These are phyloP conservation scores for Podila epigama DNA, from an alignment of 192 early-diverging fungal genomes.

Conservation along the genomic window DNA sequence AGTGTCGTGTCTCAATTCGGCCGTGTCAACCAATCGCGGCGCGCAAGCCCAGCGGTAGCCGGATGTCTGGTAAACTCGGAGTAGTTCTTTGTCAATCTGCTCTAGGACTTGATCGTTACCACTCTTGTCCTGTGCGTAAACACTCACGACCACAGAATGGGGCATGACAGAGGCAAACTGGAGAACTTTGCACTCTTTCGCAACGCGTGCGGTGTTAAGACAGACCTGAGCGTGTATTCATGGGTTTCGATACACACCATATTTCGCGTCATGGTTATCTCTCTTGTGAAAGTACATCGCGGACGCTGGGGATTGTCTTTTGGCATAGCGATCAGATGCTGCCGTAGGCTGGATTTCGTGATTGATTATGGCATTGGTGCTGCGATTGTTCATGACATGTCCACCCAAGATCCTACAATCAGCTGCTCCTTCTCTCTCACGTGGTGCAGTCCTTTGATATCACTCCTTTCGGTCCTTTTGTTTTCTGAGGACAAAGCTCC, in stretches of 20 bases:
- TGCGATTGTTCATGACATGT: too few species aligned
- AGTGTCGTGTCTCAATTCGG: constrained; percentile 5
- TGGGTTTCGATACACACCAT: not conserved
- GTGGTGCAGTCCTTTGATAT: too few species aligned
- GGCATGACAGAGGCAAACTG: constrained; percentile 5
- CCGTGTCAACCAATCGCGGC: constrained; percentile 4
- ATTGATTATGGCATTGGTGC: too few species aligned
- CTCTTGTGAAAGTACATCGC: not conserved
- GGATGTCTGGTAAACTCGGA: constrained; percentile 9
- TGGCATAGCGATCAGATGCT: too few species aligned
- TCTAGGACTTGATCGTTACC: not conserved
- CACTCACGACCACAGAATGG: constrained; percentile 6
- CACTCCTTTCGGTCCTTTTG: too few species aligned
- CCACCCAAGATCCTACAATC: too few species aligned
- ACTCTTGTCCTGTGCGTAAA: constrained; percentile 1
- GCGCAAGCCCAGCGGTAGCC: not conserved
- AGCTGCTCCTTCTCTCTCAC: too few species aligned
- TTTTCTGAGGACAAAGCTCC: too few species aligned
- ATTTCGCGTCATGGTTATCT: not conserved
- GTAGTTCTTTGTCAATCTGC: constrained; percentile 3
- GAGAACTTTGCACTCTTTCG: not conserved
- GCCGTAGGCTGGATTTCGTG: too few species aligned
- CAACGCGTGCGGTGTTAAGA: not conserved
- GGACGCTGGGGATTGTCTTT: too few species aligned
- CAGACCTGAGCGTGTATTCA: not conserved